phyloP scores from a whole-genome alignment of 2,329 filamentous ascomycete species.

The Sphaceloma murrayae region DNA sequence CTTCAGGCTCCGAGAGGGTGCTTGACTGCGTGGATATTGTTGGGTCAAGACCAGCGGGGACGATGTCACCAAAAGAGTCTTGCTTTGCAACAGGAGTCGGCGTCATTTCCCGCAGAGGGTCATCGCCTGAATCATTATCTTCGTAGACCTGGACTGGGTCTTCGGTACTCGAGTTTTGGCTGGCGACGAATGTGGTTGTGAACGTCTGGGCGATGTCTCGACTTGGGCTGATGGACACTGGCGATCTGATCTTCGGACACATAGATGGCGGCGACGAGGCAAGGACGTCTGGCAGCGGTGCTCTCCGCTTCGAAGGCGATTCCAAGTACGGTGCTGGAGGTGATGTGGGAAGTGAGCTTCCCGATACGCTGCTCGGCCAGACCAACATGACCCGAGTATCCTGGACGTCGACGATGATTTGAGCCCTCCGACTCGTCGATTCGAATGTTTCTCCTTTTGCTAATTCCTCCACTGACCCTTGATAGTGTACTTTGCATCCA shows the following conservation, averaged over 20 bases:
- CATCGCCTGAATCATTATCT: constrained; percentile 53
- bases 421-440: constrained; percentile 75
- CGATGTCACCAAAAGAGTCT: not conserved
- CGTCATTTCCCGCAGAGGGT: constrained; percentile 20
- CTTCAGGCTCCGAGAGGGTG: constrained; percentile 37
- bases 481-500: constrained; percentile 83
- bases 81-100: constrained; percentile 14
- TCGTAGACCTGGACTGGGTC: constrained; percentile 61
- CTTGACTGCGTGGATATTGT: constrained; percentile 2
- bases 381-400: constrained; percentile 80
- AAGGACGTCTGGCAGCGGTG: constrained; percentile 33
- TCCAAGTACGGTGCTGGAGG: constrained; percentile 46
- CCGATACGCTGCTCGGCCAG: constrained; percentile 59
- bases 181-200: constrained; percentile 36
- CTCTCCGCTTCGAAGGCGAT: constrained; percentile 41
- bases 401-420: constrained; percentile 93
- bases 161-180: constrained; percentile 37
- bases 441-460: constrained; percentile 81
- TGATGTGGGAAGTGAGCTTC: constrained; percentile 52
- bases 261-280: constrained; percentile 54
- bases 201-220: constrained; percentile 29
- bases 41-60: not conserved
- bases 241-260: constrained; percentile 58
- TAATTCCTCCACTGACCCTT: constrained; percentile 76
- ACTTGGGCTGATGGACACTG: constrained; percentile 61